Evolutionary conservation across 2,329 filamentous ascomycete species (phyloP).

Genomic region (Dothidotthia symphoricarpi): DNA sequence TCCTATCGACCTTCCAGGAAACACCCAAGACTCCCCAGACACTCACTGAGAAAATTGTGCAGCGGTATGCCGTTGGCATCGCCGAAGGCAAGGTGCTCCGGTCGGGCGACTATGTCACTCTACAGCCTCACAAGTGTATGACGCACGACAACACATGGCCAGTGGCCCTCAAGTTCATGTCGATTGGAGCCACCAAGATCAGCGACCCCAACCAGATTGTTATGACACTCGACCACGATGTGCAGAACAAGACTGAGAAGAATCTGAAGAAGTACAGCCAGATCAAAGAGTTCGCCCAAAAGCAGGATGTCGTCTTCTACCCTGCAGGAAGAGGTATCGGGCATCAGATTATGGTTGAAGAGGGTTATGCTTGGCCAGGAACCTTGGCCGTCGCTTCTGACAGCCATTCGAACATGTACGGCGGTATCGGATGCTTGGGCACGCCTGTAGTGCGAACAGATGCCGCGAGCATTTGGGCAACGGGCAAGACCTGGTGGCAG

Average conservation of each 20-base stretch:
- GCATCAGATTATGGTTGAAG: conserved; percentile 90
- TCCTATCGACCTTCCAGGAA: conserved; percentile 67
- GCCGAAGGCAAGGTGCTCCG: conserved; percentile 71
- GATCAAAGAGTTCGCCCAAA: conserved; percentile 77
- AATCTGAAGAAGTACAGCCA: conserved; percentile 81
- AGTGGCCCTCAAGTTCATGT: conserved; percentile 76
- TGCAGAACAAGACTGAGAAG: conserved; percentile 74
- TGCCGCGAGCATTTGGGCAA: conserved; percentile 82
- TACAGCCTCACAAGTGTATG: conserved; percentile 73
- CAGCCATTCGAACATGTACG: conserved; percentile 79
- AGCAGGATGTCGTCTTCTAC: conserved; percentile 76
- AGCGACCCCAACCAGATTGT: conserved; percentile 72
- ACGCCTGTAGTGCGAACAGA: conserved; percentile 85
- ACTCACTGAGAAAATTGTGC: conserved; percentile 89
- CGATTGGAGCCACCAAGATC: conserved; percentile 73
- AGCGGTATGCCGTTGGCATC: conserved; percentile 74
- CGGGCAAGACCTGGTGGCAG: conserved; percentile 82
- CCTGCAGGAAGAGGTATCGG: conserved; percentile 78
- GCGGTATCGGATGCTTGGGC: conserved; percentile 72
- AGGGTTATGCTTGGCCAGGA: conserved; percentile 80
- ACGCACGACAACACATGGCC: conserved; percentile 84
- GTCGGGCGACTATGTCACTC: conserved; percentile 78
- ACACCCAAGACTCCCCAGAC: conserved; percentile 64
- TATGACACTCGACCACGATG: conserved; percentile 83
- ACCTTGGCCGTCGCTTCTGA: conserved; percentile 79